These are phyloP conservation scores for Aspergillus proliferans DNA, from an alignment of 2,329 filamentous ascomycete species.

Conservation along the genomic window DNA sequence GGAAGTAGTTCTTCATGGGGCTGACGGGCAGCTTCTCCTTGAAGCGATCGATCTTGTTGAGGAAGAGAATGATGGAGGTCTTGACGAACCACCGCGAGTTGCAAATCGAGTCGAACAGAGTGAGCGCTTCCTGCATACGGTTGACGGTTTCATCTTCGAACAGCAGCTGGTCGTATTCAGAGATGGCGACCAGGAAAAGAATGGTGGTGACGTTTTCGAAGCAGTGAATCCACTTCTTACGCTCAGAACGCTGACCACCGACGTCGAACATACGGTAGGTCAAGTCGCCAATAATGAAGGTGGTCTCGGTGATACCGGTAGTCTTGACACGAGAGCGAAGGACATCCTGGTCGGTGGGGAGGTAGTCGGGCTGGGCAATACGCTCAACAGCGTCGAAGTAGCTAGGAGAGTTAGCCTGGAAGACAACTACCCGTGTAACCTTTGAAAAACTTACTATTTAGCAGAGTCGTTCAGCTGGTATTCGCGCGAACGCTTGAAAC, in stretches of 20 bases:
- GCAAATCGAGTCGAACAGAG: conserved; percentile 66
- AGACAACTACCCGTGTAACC: too few relatives aligned
- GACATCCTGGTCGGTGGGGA: conserved; percentile 92
- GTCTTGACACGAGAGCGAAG: conserved; percentile 95
- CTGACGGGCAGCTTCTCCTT: conserved; percentile 68
- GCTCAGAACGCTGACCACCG: conserved; percentile 88
- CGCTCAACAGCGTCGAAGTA: conserved; percentile 95
- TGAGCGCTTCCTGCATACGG: conserved; percentile 67
- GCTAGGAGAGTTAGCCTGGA: conserved; percentile 47
- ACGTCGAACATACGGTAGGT: conserved; percentile 98
- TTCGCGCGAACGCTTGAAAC: conserved; percentile 90
- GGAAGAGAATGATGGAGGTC: conserved; percentile 66
- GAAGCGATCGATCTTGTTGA: conserved; percentile 71
- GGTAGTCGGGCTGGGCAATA: conserved; percentile 84
- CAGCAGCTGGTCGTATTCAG: conserved; percentile 90
- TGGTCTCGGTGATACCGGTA: conserved; percentile 93
- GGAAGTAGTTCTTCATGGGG: conserved; percentile 72
- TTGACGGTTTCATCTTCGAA: conserved; percentile 94
- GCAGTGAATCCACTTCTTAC: conserved; percentile 99
- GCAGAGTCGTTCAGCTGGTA: conserved; percentile 96
- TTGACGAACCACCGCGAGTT: conserved; percentile 68
- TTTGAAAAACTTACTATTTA: conserved; percentile 66
- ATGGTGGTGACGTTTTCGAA: conserved; percentile 98
- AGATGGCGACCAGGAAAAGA: conserved; percentile 93
- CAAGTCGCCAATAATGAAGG: conserved; percentile 88